phyloP scores from a whole-genome alignment of 441 rosid species.

The Manihot esculenta region DNA sequence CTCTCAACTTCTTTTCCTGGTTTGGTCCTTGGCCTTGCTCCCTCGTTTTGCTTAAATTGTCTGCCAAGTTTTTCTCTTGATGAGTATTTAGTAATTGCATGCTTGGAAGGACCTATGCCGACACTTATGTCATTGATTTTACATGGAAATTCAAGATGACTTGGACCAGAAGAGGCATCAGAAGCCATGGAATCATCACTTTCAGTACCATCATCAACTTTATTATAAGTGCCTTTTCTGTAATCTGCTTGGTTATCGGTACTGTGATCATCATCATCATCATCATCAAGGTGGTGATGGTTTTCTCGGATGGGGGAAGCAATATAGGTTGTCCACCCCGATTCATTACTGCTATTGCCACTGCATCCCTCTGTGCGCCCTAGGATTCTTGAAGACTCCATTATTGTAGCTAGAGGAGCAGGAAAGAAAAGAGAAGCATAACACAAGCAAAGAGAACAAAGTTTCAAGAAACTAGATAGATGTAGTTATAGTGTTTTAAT shows the following conservation, averaged over 20 bases:
- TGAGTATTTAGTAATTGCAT: constrained; percentile 28
- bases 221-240: constrained; percentile 20
- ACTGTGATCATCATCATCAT: constrained; percentile 28
- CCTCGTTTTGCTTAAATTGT: constrained; percentile 35
- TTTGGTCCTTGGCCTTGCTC: constrained; percentile 28
- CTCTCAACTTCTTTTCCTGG: constrained; percentile 29
- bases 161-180: constrained; percentile 81
- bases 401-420: constrained; percentile 30
- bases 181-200: constrained; percentile 86
- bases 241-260: constrained; percentile 23
- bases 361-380: constrained; percentile 47
- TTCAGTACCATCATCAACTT: constrained; percentile 27
- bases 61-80: constrained; percentile 34
- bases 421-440: constrained; percentile 20
- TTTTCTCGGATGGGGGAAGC: constrained; percentile 48
- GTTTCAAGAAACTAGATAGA: constrained; percentile 9
- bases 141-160: constrained; percentile 34
- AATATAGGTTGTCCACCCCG: constrained; percentile 88
- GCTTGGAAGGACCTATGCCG: constrained; percentile 27
- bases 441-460: constrained; percentile 22
- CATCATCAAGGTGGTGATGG: constrained; percentile 4
- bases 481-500: constrained; percentile 18
- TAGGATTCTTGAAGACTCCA: constrained; percentile 53
- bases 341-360: constrained; percentile 60
- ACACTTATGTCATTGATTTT: constrained; percentile 11